These are phyloP conservation scores for Candida freyschussii DNA, from an alignment of 1,139 yeast genomes.

Conservation along the genomic window DNA sequence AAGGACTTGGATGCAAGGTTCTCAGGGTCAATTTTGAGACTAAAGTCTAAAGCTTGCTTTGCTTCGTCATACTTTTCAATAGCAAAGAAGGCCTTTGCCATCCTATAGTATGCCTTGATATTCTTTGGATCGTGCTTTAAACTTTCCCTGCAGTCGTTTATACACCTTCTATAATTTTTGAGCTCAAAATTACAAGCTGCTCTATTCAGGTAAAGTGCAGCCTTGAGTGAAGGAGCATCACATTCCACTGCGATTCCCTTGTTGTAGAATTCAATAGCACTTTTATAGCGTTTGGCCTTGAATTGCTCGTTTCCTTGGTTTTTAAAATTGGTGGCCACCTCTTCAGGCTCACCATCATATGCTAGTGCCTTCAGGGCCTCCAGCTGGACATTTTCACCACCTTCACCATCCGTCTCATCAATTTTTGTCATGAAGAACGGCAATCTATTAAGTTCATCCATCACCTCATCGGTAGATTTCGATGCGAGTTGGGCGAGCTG, in stretches of 20 bases:
- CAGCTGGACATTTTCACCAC: slow-evolving; percentile 67
- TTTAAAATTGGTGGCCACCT: slow-evolving; percentile 83
- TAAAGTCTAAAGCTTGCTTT: slow-evolving; percentile 58
- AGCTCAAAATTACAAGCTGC: slow-evolving; percentile 90
- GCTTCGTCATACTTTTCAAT: slow-evolving; percentile 74
- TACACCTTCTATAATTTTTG: slow-evolving; percentile 78
- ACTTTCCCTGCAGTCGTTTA: slow-evolving; percentile 80
- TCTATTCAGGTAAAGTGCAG: slow-evolving; percentile 68
- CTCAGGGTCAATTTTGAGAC: slow-evolving; percentile 52
- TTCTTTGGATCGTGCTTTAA: slow-evolving; percentile 61
- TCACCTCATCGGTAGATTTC: slow-evolving; percentile 70
- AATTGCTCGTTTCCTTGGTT: slow-evolving; percentile 90
- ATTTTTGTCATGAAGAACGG: slow-evolving; percentile 94
- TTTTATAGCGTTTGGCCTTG: slow-evolving; percentile 61
- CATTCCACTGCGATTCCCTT: slow-evolving; percentile 75
- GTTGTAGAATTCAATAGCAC: slow-evolving; percentile 74
- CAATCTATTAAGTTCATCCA: slow-evolving; percentile 72
- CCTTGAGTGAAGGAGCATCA: slow-evolving; percentile 47
- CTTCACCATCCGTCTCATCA: slow-evolving; percentile 72
- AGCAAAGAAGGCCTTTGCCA: slow-evolving; percentile 74
- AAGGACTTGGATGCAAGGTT: slow-evolving; percentile 50
- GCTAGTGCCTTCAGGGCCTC: slow-evolving; percentile 92
- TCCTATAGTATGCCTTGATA: slow-evolving; percentile 79
- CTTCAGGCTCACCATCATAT: slow-evolving; percentile 94
- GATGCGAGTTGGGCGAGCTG: slow-evolving; percentile 64